Evolutionary conservation across 108 stramenopile species (phyloP), one percentile per base, ranked within the genome.

Genomic region (Cyclotella baltica): DNA sequence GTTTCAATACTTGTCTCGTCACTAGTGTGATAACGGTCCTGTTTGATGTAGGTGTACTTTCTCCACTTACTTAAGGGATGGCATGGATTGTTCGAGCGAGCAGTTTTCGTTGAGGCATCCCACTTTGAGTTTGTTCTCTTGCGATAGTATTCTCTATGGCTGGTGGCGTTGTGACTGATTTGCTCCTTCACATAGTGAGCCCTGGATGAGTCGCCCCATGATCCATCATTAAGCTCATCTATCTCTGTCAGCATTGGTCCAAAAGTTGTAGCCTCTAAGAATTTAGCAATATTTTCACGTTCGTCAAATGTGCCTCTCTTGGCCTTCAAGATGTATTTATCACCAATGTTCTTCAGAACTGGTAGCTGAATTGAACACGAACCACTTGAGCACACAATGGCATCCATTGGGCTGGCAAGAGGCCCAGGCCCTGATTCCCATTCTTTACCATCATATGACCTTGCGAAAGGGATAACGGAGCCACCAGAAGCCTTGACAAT

Each of bases 391-490:
- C 69, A 62, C 16, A 28, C 36, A 33, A 78, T 72, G 1, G 30
- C 74, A n/a, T 47, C 22, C 23, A 23, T 25, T 4, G 70, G 46
- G 38, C 3, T 37, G 10, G 82, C 72, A 35, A 75, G 77, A 19
- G 70, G 76, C 38, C 91, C 89, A 27, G 75, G 68, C 47, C 69
- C 56, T 11, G 70, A 46, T 52, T 94, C 89, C 93, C 93, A 94
- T 23, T 77, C 69, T 11, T 75, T 56, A 15, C 88, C 88, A 68
- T 86, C 72, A 68, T 94, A 94, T 4, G 86, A 87, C 28, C 92
- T 76, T 20, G 76, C 92, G 43, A 88, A 69, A 1, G 92, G 92
- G 37, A 87, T 81, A 29, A 86, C 35, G 55, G 35, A 4, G 4
- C 52, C 72, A 43, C 34, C 74, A 16, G n/a, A n/a, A n/a, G 40